Evolutionary conservation across 1,284 basidiomycete species (phyloP).

Genomic region (Irpex rosettiformis): DNA sequence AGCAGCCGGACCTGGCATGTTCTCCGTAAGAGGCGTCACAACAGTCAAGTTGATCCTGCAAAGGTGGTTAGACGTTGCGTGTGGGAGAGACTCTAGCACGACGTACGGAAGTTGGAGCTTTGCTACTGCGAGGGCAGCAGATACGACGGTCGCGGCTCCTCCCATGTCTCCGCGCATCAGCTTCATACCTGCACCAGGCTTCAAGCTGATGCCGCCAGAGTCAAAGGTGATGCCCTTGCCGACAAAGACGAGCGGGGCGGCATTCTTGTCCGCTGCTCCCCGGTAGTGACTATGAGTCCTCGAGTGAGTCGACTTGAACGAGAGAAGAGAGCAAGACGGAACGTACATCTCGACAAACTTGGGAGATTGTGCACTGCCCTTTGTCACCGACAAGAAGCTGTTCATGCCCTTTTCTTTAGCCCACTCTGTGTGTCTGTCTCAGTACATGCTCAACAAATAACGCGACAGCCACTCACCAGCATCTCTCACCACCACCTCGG

Average conservation of each 20-base stretch:
- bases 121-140: constrained; percentile 75
- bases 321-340: background rate
- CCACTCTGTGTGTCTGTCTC: constrained; percentile 60
- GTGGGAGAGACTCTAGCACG: background rate
- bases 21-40: constrained; percentile 79
- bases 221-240: constrained; percentile 92
- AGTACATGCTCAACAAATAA: constrained; percentile 1
- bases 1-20: constrained; percentile 82
- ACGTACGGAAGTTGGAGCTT: constrained; percentile 74
- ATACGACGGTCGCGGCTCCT: constrained; percentile 78
- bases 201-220: constrained; percentile 87
- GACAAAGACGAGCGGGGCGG: constrained; percentile 72
- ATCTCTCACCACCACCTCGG: constrained; percentile 72
- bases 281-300: constrained; percentile 77
- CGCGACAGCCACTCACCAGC: constrained; percentile 46
- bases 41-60: constrained; percentile 72
- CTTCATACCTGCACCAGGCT: constrained; percentile 75
- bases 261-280: constrained; percentile 55
- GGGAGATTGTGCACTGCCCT: constrained; percentile 79
- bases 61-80: background rate
- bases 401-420: constrained; percentile 81
- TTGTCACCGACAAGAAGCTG: constrained; percentile 85
- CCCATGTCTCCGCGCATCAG: constrained; percentile 86
- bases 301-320: background rate
- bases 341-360: constrained; percentile 85